These are phyloP conservation scores for Aspergillus novofumigatus DNA, from an alignment of 2,329 filamentous ascomycete genomes.

Conservation along the genomic window DNA sequence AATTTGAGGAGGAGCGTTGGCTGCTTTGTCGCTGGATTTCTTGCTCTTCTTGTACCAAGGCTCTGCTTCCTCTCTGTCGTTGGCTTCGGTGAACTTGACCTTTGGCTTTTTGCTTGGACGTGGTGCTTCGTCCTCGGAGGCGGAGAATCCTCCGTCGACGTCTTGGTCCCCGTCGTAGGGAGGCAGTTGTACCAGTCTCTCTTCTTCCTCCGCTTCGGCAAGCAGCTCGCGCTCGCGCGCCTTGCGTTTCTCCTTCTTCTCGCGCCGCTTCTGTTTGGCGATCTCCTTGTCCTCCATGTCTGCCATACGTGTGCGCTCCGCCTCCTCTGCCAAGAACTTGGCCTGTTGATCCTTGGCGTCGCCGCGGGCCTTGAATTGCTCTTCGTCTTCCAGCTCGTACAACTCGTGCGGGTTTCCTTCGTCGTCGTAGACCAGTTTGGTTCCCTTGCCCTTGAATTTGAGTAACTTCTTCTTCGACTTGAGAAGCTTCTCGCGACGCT, in stretches of 20 bases:
- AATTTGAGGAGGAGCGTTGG: conserved; percentile 27
- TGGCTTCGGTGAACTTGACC: conserved; percentile 34
- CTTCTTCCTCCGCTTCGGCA: conserved; percentile 27
- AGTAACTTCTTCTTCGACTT: conserved; percentile 91
- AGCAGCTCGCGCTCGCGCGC: conserved; percentile 36
- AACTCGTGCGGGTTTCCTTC: conserved; percentile 79
- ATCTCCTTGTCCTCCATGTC: conserved; percentile 80
- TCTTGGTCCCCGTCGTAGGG: conserved; percentile 23
- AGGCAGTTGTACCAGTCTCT: conserved; percentile 28
- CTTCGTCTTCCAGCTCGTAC: conserved; percentile 85
- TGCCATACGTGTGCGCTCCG: conserved; percentile 64
- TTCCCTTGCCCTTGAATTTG: conserved; percentile 82
- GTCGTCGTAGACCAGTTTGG: conserved; percentile 86
- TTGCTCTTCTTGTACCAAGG: conserved; percentile 23
- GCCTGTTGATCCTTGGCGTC: conserved; percentile 70
- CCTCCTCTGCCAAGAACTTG: conserved; percentile 74
- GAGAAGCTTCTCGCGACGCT: conserved; percentile 91
- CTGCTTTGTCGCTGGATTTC: conserved; percentile 11
- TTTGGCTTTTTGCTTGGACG: conserved; percentile 39
- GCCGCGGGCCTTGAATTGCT: conserved; percentile 71
- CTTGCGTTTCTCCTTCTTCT: conserved; percentile 46
- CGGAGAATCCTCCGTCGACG: conserved; percentile 13
- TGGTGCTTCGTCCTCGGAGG: conserved; percentile 20
- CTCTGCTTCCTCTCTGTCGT: conserved; percentile 22
- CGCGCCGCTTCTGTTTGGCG: conserved; percentile 66